phyloP scores from a whole-genome alignment of 2,329 filamentous ascomycete genomes.

The Fusarium mundagurra region DNA sequence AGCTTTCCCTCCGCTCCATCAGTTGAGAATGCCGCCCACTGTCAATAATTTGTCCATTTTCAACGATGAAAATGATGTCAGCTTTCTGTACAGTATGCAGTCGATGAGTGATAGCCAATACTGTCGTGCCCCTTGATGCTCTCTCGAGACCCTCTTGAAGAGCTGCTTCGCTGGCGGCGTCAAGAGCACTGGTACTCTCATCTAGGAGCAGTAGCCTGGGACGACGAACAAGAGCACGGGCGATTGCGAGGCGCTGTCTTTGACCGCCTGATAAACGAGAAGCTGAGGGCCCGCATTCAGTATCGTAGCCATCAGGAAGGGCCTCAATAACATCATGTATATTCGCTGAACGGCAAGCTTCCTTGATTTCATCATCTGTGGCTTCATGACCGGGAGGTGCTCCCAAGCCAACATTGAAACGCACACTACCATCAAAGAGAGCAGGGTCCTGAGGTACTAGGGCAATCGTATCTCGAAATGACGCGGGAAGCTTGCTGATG shows the following conservation, averaged over 20 bases:
- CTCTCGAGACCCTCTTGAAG: conserved; percentile 71
- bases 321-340: conserved; percentile 74
- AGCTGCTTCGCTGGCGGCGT: conserved; percentile 72
- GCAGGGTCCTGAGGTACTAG: conserved; percentile 67
- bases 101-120: conserved; percentile 68
- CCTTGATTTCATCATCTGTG: conserved; percentile 69
- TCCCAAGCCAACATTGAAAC: conserved; percentile 65
- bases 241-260: conserved; percentile 80
- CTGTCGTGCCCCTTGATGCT: conserved; percentile 62
- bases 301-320: conserved; percentile 73
- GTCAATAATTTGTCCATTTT: conserved; percentile 62
- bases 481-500: conserved; percentile 51
- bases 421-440: conserved; percentile 65
- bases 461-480: conserved; percentile 62
- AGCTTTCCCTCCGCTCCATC: conserved; percentile 61
- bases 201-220: conserved; percentile 78
- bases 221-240: conserved; percentile 75
- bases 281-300: conserved; percentile 75
- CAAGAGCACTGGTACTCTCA: conserved; percentile 82
- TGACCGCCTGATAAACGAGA: conserved; percentile 81
- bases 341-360: conserved; percentile 73
- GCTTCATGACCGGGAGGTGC: conserved; percentile 64
- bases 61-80: conserved; percentile 65
- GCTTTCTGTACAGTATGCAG: conserved; percentile 65
- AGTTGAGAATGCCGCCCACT: conserved; percentile 63